Evolutionary conservation across 2,329 filamentous ascomycete species (phyloP), one percentile per base, ranked within the genome.

Genomic region (Scleromitrula shiraiana): DNA sequence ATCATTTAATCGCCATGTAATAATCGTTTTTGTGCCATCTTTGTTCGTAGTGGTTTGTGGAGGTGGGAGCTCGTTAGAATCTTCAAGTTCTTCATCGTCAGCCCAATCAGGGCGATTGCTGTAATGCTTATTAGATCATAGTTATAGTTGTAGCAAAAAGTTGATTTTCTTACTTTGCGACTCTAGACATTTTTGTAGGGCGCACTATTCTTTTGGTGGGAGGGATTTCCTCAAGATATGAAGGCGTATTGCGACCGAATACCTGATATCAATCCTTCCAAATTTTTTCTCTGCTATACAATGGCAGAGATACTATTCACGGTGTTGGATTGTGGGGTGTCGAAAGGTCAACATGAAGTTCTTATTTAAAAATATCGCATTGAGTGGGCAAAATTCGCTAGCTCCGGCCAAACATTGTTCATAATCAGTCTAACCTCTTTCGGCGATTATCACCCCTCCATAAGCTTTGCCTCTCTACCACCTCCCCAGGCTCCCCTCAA

Each of bases 11-110:
- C 82, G 80, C 75, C 88, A 95, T 55, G 86, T 87, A 64, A 95
- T 83, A 61, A 93, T 85, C 39, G 94, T 98, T 73, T 96, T 95
- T 62, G 88, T 95, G 67, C 94, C 93, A 69, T 98, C 93, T 74
- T 96, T 95, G 81, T 98, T 97, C 67, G 84, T 85, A 67, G 88
- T 91, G 61, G 91, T 86, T 72, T 93, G 85, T 59, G 87, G 82
- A 59, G 86, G 78, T 52, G 93, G 93, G 61, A 98, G 85, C 50
- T 80, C 77, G 57, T 70, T 68, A 27, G 44, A 41, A 30, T 41
- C 59, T 70, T 93, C 85, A 67, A 95, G 89, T 60, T 83, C 80
- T 62, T 82, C 78, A 67, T 93, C 88, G 73, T 97, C 93, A 67
- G 93, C 91, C 91, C 91, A 97, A 77, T 96, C 90, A n/a, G n/a